A percentile compares a stretch with the other conserved stretches of the same genome.
phyloP scores from a whole-genome alignment of 345 rosid genomes.

The Lagerstroemia speciosa region DNA sequence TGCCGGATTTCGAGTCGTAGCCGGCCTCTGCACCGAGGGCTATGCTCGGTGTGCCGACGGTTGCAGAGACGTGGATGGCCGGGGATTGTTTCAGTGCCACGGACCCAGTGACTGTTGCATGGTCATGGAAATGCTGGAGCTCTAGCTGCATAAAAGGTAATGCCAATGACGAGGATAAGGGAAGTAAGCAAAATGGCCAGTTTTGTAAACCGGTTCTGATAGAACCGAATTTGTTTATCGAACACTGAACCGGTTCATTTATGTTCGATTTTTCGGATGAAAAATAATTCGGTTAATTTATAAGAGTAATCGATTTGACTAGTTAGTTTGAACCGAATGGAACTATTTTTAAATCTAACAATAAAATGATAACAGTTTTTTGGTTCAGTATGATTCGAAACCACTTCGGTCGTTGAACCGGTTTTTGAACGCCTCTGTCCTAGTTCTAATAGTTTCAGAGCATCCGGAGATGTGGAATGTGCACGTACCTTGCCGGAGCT shows the following conservation, averaged over 20 bases:
- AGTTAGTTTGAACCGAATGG: no score
- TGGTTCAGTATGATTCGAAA: no score
- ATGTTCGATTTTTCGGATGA: no score
- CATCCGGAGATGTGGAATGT: background rate
- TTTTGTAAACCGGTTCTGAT: no score
- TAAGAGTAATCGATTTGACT: no score
- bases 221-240: no score
- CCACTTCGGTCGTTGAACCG: no score
- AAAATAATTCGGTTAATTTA: no score
- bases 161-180: background rate
- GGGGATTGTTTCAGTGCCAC: conserved; percentile 70
- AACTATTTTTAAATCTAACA: no score
- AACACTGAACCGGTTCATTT: no score
- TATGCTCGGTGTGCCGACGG: conserved; percentile 69
- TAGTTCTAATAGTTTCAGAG: background rate
- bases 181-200: background rate
- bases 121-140: conserved; percentile 77
- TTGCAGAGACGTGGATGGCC: conserved; percentile 56
- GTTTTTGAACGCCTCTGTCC: no score
- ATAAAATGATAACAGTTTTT: no score
- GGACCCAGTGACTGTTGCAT: conserved; percentile 60
- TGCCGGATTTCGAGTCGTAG: conserved; percentile 57
- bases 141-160: conserved; percentile 44
- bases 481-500: conserved; percentile 68
- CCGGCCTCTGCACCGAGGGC: conserved; percentile 96